Conservation (phyloP, 2,329 filamentous ascomycete species). For the Fusarium tricinctum region DNA sequence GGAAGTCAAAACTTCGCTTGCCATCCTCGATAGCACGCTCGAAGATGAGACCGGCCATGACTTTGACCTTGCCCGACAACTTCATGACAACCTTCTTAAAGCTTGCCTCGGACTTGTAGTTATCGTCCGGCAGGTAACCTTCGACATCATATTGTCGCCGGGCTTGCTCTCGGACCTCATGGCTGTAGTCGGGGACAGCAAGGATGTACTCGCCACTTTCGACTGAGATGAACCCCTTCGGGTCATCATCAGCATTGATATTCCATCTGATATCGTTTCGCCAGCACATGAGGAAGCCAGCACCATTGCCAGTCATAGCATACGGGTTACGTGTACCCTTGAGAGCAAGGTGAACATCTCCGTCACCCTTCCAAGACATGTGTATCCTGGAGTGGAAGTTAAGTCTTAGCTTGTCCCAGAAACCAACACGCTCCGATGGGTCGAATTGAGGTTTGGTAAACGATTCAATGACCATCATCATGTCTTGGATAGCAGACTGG, state of each 20-base stretch:
- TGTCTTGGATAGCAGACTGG: constrained; percentile 97
- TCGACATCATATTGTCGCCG: constrained; percentile 67
- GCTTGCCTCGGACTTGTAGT: constrained; percentile 78
- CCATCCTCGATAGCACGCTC: constrained; percentile 83
- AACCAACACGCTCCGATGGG: constrained; percentile 91
- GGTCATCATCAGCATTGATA: constrained; percentile 86
- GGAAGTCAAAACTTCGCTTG: constrained; percentile 86
- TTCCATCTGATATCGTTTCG: constrained; percentile 92
- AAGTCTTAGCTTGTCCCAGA: constrained; percentile 98
- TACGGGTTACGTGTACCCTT: constrained; percentile 96
- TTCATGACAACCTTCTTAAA: constrained; percentile 99
- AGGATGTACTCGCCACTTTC: constrained; percentile 96
- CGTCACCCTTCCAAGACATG: constrained; percentile 93
- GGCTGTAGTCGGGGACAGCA: constrained; percentile 92
- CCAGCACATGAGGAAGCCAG: constrained; percentile 99
- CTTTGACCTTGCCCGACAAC: constrained; percentile 94
- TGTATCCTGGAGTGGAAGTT: constrained; percentile 93
- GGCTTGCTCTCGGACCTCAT: constrained; percentile 80
- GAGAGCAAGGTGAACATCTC: constrained; percentile 92
- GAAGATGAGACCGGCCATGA: constrained; percentile 91
- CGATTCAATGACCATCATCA: constrained; percentile 99
- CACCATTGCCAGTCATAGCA: constrained; percentile 89
- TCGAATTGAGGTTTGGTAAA: constrained; percentile 97
- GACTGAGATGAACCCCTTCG: constrained; percentile 93
- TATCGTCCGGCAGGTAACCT: constrained; percentile 73